Percentiles rank a stretch among this genome's conserved stretches.
Conservation (phyloP, 2,329 filamentous ascomycete genomes). For the Ceratocystis eucalypticola region DNA sequence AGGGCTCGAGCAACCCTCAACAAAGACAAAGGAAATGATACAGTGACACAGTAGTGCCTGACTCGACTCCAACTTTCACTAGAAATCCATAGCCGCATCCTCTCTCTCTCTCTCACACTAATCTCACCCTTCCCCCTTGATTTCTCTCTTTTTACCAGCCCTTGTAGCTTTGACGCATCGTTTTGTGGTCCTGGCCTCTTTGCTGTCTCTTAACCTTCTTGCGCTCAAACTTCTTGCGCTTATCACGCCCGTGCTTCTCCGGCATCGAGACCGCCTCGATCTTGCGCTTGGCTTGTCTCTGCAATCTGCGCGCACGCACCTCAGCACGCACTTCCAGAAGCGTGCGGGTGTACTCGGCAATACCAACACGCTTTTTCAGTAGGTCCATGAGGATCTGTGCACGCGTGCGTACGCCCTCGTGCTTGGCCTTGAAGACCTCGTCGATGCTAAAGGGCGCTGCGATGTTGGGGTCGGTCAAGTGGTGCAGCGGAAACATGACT, state of each 20-base stretch:
- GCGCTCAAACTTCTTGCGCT: slow-evolving; percentile 70
- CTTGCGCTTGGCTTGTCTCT: slow-evolving; percentile 69
- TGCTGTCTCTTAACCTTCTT: slow-evolving; percentile 75
- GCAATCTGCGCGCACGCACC: slow-evolving; percentile 58
- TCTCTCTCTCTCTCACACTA: no score
- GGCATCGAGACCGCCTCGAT: slow-evolving; percentile 76
- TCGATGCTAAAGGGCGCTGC: slow-evolving; percentile 58
- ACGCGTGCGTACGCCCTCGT: slow-evolving; percentile 57
- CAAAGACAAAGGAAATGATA: slow-evolving; percentile 10
- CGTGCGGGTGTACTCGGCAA: slow-evolving; percentile 60
- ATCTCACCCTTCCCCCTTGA: background rate
- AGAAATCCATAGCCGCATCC: background rate
- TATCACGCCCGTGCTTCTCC: slow-evolving; percentile 62
- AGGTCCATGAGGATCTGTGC: slow-evolving; percentile 65
- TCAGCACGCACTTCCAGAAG: slow-evolving; percentile 59
- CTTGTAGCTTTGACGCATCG: slow-evolving; percentile 57
- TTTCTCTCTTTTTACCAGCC: slow-evolving; percentile 24
- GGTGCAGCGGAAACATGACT: slow-evolving; percentile 52
- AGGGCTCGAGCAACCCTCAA: slow-evolving; percentile 13
- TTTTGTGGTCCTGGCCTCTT: slow-evolving; percentile 58
- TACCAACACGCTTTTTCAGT: slow-evolving; percentile 77
- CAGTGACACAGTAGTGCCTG: slow-evolving; percentile 3
- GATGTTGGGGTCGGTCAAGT: slow-evolving; percentile 70
- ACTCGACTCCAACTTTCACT: background rate
- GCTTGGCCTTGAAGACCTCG: slow-evolving; percentile 51